These are phyloP conservation scores for Escallonia herrerae DNA, from an alignment of 129 eudicot genomes.

Conservation along the genomic window DNA sequence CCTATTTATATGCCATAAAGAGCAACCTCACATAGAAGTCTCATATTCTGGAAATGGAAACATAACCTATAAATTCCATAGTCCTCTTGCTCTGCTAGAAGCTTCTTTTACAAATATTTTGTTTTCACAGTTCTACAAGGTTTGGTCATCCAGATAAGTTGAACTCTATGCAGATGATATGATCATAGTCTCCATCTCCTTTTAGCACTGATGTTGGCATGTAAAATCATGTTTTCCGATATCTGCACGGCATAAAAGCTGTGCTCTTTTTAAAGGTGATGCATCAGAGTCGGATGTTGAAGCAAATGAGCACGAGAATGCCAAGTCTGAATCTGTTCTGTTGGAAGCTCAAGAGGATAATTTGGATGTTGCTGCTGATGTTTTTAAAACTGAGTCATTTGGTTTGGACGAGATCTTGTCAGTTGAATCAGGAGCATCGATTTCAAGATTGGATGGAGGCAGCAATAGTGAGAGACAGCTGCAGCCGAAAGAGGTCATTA, in stretches of 20 bases:
- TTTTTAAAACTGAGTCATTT: constrained; percentile 35
- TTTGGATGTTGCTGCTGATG: constrained; percentile 19
- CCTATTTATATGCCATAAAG: too few relatives aligned
- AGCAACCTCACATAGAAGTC: too few relatives aligned
- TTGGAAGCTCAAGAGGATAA: constrained; percentile 29
- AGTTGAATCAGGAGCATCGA: constrained; percentile 38
- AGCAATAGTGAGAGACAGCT: constrained; percentile 26
- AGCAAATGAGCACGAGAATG: constrained; percentile 19
- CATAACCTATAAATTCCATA: too few relatives aligned
- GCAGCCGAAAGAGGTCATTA: constrained; percentile 58
- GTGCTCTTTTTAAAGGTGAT: constrained; percentile 32
- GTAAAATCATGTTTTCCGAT: too few relatives aligned
- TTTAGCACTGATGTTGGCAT: too few relatives aligned
- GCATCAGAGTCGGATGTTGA: constrained; percentile 30
- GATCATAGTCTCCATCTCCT: too few relatives aligned
- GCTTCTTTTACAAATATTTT: neutral
- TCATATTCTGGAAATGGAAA: too few relatives aligned
- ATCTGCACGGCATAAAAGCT: constrained; percentile 1
- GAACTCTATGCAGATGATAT: neutral
- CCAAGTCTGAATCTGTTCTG: constrained; percentile 17
- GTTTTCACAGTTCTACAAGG: neutral
- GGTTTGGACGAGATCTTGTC: constrained; percentile 75
- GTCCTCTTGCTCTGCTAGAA: neutral
- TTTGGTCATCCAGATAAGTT: neutral
- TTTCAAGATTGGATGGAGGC: constrained; percentile 29